Evolutionary conservation across 768 basidiomycete species (phyloP), one percentile per base, ranked within the genome.

Genomic region (Boletus coccyginus): DNA sequence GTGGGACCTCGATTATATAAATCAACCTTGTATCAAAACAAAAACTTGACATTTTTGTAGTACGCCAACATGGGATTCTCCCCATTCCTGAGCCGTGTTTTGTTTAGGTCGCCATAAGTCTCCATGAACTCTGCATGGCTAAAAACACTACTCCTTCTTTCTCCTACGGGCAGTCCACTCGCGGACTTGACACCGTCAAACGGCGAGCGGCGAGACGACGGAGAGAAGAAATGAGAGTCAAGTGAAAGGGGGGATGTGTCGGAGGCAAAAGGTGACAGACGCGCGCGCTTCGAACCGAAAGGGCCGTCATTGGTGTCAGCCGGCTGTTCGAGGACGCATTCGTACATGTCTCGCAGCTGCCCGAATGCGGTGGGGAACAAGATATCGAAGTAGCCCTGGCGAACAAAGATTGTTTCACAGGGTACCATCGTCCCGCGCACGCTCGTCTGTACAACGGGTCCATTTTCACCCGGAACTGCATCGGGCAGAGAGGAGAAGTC

Each of bases 311-410:
- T 29, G 5, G 43, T 50, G 9, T 76, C 75, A 39, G 62, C 60
- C 5, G 86, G 84, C 64, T 83, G 81, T 38, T 86, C 81, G 56
- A 98, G 83, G 53, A 88, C 80, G 61, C 85, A 78, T 66, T 94
- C 90, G 73, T 98, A 98, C 84, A 95, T 91, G 68, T 96, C 92
- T 46, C 90, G 78, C 52, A 98, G 78, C 21, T 79, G 81, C 50
- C 82, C 83, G 61, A 98, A 98, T 68, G 92, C 77, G 13, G 96
- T 98, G 11, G 97, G 97, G 76, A 99, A 99, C 77, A 99, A 92
- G 58, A 98, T 98, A 71, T 99, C 97, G 71, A 99, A 99, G 75
- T 87, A 95, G 9, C 97, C 97, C 66, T 90, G 96, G 64, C 86
- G 87, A 56, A 99, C 97, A 63, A 96, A 84, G 54, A 97, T 80